Percentiles rank a stretch among this genome's conserved stretches.
phyloP scores from a whole-genome alignment of 176 grass and related monocot genomes.

The Sorghum bicolor region Sorghum_bicolor_NCBIv3 NC_012874.2:57236501-57237000 shows the following conservation, averaged over 20 bases:
- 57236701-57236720: slow-evolving; percentile 15
- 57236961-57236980: neutral
- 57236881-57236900: neutral
- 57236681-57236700: neutral
- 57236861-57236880: neutral
- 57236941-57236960: neutral
- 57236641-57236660: slow-evolving; percentile 34
- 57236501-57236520: slow-evolving; percentile 48
- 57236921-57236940: neutral
- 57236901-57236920: neutral
- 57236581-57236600: slow-evolving; percentile 18
- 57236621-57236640: slow-evolving; percentile 32
- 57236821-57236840: neutral
- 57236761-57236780: neutral
- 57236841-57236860: neutral
- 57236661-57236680: neutral
- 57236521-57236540: slow-evolving; percentile 40
- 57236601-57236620: slow-evolving; percentile 1
- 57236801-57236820: neutral
- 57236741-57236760: neutral
- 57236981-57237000: neutral
- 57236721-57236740: neutral
- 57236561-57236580: slow-evolving; percentile 27
- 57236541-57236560: slow-evolving; percentile 23
- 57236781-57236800: neutral